Conservation (phyloP, 148 eudicot species). For the Cornus kousa region DNA sequence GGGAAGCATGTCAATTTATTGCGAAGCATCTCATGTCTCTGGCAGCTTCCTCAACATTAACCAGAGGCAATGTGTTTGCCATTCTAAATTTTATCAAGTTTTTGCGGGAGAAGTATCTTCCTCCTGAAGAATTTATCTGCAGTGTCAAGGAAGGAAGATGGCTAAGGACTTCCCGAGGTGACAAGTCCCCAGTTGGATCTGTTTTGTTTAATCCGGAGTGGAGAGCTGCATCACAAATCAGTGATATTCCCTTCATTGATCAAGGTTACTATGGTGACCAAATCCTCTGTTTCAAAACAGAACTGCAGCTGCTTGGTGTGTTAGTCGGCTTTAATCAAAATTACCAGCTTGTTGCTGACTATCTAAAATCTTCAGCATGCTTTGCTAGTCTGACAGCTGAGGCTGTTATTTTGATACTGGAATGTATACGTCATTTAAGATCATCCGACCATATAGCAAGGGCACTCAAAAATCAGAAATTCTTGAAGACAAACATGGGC, state of each 20-base stretch:
- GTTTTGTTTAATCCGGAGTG: conserved; percentile 44
- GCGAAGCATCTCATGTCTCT: conserved; percentile 49
- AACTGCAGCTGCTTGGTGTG: conserved; percentile 55
- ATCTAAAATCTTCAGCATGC: conserved; percentile 33
- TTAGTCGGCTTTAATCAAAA: conserved; percentile 26
- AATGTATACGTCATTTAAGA: conserved; percentile 27
- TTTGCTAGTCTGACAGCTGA: conserved; percentile 21
- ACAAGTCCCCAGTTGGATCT: conserved; percentile 38
- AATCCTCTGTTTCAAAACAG: conserved; percentile 31
- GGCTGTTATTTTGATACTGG: conserved; percentile 37
- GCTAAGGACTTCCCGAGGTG: conserved; percentile 55
- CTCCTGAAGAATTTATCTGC: conserved; percentile 35
- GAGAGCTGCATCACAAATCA: conserved; percentile 39
- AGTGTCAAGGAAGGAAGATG: conserved; percentile 39
- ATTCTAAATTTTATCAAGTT: conserved; percentile 48
- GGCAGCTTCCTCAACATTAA: conserved; percentile 33
- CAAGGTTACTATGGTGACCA: conserved; percentile 42
- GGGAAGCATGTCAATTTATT: conserved; percentile 48
- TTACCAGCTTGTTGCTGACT: conserved; percentile 36
- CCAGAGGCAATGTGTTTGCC: conserved; percentile 42
- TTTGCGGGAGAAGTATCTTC: conserved; percentile 34
- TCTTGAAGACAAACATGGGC: conserved; percentile 47
- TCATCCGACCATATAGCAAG: conserved; percentile 27
- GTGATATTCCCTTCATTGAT: conserved; percentile 52
- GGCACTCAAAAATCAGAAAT: conserved; percentile 33